These are phyloP conservation scores for Hyphopichia wangnamkhiaoensis DNA, from an alignment of 1,139 yeast genomes.

Conservation along the genomic window DNA sequence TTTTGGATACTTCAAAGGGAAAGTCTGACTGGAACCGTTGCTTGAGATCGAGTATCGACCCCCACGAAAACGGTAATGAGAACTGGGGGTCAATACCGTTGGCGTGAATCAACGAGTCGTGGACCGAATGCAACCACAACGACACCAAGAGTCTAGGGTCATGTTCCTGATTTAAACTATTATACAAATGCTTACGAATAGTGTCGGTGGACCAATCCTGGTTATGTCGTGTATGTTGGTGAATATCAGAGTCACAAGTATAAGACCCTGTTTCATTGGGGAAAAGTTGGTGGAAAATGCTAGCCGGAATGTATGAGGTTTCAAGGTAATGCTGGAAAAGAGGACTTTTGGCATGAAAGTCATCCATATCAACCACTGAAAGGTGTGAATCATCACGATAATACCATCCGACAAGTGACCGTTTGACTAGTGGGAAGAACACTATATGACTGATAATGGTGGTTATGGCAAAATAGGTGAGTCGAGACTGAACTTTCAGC, in stretches of 20 bases:
- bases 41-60: conserved; percentile 13
- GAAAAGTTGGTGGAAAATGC: neutral
- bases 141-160: conserved; percentile 23
- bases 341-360: neutral
- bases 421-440: neutral
- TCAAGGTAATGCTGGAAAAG: neutral
- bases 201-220: too few relatives aligned
- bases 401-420: neutral
- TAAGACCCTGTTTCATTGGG: neutral
- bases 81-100: conserved; percentile 8
- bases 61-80: conserved; percentile 20
- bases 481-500: neutral
- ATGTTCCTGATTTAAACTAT: conserved; percentile 5
- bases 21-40: neutral
- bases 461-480: neutral
- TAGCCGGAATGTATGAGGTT: neutral
- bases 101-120: neutral
- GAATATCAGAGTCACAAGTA: neutral
- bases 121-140: conserved; percentile 12
- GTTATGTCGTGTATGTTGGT: too few relatives aligned
- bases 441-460: neutral
- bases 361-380: conserved; percentile 1
- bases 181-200: neutral
- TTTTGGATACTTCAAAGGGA: neutral
- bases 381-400: neutral